Conservation (phyloP, 805 yeast species). For the Kazachstania taianensis region DNA sequence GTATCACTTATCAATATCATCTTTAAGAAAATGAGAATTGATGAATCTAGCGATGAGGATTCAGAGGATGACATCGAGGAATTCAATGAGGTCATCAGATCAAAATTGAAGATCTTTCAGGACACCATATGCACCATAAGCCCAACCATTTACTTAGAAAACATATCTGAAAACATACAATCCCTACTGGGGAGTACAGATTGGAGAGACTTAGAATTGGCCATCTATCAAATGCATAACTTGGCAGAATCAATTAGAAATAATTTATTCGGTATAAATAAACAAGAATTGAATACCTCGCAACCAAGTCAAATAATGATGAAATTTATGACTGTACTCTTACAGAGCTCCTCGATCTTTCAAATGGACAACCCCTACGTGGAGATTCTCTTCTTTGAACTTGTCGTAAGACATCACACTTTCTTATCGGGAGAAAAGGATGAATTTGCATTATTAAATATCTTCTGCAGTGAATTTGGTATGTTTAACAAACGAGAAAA, state of each 20-base stretch:
- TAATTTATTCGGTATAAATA: conserved; percentile 61
- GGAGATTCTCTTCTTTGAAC: conserved; percentile 74
- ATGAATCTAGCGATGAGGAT: conserved; percentile 62
- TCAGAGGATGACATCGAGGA: conserved; percentile 69
- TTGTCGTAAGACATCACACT: conserved; percentile 67
- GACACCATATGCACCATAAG: conserved; percentile 62
- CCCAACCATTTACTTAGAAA: conserved; percentile 52
- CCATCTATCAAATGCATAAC: conserved; percentile 69
- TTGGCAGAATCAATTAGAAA: conserved; percentile 73
- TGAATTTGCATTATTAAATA: conserved; percentile 55
- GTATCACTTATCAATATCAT: conserved; percentile 57
- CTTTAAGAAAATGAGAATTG: conserved; percentile 70
- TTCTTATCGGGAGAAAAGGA: conserved; percentile 35
- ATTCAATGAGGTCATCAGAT: conserved; percentile 63
- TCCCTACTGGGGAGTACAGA: conserved; percentile 33
- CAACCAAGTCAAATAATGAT: conserved; percentile 46
- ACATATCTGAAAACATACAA: conserved; percentile 45
- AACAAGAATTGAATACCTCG: conserved; percentile 53
- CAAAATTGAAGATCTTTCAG: conserved; percentile 66
- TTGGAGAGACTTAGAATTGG: conserved; percentile 84
- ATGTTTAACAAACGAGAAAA: conserved; percentile 63
- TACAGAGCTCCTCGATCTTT: conserved; percentile 27
- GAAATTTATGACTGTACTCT: conserved; percentile 22
- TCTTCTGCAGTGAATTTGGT: conserved; percentile 74
- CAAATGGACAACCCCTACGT: conserved; percentile 68